Evolutionary conservation across 495 filamentous ascomycete species (phyloP), one percentile per base, ranked within the genome.

Genomic region (Aspergillus funiculosus): DNA sequence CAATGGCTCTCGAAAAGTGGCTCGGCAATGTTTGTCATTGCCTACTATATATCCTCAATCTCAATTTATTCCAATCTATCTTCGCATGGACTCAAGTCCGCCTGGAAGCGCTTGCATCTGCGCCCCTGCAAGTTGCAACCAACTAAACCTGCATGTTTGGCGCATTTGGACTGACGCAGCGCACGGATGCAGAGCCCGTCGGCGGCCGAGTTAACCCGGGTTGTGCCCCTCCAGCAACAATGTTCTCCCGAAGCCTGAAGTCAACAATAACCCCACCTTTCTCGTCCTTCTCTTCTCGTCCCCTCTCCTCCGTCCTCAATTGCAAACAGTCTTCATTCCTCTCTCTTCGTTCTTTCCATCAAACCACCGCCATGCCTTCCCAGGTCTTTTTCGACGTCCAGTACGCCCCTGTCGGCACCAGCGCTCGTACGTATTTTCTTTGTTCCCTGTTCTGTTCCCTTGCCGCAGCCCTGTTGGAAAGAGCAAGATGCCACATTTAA

Each of bases 331-430:
- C 57, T 52, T 58, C 65, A 58, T 67, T 69, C 52, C 60, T 62
- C 51, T 64, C 71, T 58, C 60, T 66, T 43, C 72, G 79, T 63
- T 68, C 68, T 53, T 88, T 87, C 66, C 75, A 77, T 58, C 67
- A 81, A 60, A 76, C 82, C 51, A 56, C 78, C 57, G 64, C 75
- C 62, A 88, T 88, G 85, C 62, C 73, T 45, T 38, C 79, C 68
- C 75, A 83, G 64, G 73, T 65, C 50, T 87, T 68, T 66, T 87
- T 87, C 70, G 80, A 83, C 47, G 54, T 85, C 34, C 68, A 74
- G 69, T 75, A 76, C 46, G 59, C 73, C 53, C 84, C 80, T 50
- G 61, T 63, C 31, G 73, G 72, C 39, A 57, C 79, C 53, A 76
- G 79, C 18, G 61, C 81, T 52, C 73, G 83, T 89, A 80, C 77